Evolutionary conservation across 2,329 filamentous ascomycete species (phyloP).

Genomic region (Colletotrichum kahawae): DNA sequence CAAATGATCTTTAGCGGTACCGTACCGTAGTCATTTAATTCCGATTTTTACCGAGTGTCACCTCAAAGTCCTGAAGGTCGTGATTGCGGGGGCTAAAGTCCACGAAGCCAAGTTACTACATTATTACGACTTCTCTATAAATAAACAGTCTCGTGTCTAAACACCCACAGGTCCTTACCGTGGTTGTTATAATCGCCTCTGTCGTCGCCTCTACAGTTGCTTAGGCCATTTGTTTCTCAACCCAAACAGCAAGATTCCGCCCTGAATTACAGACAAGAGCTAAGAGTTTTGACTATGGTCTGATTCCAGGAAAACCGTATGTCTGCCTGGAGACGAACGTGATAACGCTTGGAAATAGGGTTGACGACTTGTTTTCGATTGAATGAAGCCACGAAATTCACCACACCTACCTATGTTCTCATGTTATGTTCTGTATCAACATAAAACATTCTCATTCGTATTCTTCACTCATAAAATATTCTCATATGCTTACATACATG

Average conservation of each 20-base stretch:
- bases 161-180: background rate
- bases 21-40: background rate
- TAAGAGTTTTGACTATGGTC: background rate
- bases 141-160: background rate
- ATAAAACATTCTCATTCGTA: fast-evolving
- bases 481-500: background rate
- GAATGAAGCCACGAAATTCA: background rate
- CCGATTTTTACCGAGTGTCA: background rate
- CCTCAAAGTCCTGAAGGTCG: background rate
- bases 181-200: background rate
- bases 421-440: background rate
- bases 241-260: background rate
- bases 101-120: background rate
- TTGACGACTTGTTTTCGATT: background rate
- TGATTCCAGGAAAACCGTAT: fast-evolving
- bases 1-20: background rate
- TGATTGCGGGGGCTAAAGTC: background rate
- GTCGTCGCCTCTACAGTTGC: background rate
- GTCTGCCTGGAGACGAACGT: background rate
- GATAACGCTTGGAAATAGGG: background rate
- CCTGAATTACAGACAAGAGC: fast-evolving
- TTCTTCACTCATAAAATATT: background rate
- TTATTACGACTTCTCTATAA: background rate
- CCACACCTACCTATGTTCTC: fast-evolving
- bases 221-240: background rate